Percentiles rank a stretch among this genome's conserved stretches.
Conservation (phyloP, 2,329 filamentous ascomycete genomes). For the Penicillium sp. region DNA sequence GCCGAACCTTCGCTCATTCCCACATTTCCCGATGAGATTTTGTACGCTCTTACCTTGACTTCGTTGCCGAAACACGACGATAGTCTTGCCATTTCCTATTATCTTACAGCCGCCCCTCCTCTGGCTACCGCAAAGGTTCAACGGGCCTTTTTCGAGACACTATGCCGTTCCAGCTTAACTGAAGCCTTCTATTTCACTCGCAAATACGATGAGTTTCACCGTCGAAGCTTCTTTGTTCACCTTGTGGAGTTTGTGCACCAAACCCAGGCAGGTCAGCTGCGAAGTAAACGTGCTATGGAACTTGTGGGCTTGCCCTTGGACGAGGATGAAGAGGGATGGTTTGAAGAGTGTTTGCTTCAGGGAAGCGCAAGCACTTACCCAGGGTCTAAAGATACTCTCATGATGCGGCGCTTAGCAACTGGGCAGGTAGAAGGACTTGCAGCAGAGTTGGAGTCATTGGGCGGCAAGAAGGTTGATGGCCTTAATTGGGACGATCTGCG, state of each 20-base stretch:
- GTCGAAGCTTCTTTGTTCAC: conserved; percentile 60
- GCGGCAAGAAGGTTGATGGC: conserved; percentile 45
- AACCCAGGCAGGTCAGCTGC: conserved; percentile 32
- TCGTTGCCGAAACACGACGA: conserved; percentile 56
- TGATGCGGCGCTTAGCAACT: conserved; percentile 66
- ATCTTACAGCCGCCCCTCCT: conserved; percentile 66
- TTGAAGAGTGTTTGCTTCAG: conserved; percentile 60
- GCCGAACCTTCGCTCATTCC: conserved; percentile 72
- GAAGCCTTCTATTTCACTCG: conserved; percentile 71
- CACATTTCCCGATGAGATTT: conserved; percentile 78
- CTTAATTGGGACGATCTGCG: conserved; percentile 49
- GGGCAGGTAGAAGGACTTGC: conserved; percentile 46
- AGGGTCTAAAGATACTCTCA: conserved; percentile 64
- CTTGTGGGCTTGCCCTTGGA: conserved; percentile 69
- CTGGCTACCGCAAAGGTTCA: conserved; percentile 60
- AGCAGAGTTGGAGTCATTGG: conserved; percentile 33
- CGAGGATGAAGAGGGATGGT: conserved; percentile 64
- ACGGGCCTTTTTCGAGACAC: conserved; percentile 61
- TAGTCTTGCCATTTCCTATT: conserved; percentile 68
- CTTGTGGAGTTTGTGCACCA: conserved; percentile 56
- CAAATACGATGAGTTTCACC: conserved; percentile 56
- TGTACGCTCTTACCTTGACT: conserved; percentile 58
- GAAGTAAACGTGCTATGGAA: conserved; percentile 58
- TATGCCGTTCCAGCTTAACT: conserved; percentile 60
- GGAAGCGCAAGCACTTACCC: conserved; percentile 60